These are phyloP conservation scores for Fusarium tanahbumbuense DNA, from an alignment of 2,329 filamentous ascomycete species.

Conservation along the genomic window DNA sequence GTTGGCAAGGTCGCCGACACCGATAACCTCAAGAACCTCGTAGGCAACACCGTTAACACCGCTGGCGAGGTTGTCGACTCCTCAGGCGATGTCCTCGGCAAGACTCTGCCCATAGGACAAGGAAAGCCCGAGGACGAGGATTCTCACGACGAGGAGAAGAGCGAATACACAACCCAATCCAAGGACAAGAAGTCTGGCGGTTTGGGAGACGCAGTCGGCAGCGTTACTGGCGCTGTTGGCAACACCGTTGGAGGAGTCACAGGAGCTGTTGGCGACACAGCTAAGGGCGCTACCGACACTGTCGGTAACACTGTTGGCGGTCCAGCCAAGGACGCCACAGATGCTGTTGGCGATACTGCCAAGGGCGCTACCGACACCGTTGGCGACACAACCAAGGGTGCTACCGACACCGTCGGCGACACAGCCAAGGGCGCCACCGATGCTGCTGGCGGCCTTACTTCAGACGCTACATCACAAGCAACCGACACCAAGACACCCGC, in stretches of 20 bases:
- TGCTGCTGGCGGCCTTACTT: conserved; percentile 5
- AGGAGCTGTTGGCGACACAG: conserved; percentile 26
- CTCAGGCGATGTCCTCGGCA: conserved; percentile 57
- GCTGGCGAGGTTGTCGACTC: conserved; percentile 52
- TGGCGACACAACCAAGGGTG: conserved; percentile 4
- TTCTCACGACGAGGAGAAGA: conserved; percentile 45
- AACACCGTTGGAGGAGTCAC: conserved; percentile 18
- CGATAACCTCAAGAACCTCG: conserved; percentile 54
- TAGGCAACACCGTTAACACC: conserved; percentile 55
- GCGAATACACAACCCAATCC: conserved; percentile 55
- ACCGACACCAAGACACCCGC: conserved; percentile 31
- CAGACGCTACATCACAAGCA: conserved; percentile 23
- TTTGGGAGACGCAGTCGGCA: conserved; percentile 39
- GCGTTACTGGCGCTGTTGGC: conserved; percentile 22
- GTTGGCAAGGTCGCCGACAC: conserved; percentile 57
- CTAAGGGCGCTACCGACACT: conserved; percentile 8
- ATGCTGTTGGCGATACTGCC: conserved; percentile 17
- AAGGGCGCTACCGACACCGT: conserved; percentile 1
- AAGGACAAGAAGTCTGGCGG: conserved; percentile 49
- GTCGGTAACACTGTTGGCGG: conserved; percentile 23
- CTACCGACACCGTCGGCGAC: conserved; percentile 4
- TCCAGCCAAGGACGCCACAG: conserved; percentile 16
- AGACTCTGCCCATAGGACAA: conserved; percentile 51
- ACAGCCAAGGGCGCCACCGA: not conserved
- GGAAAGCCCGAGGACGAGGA: conserved; percentile 43